phyloP scores from a whole-genome alignment of 768 basidiomycete genomes.

The Hericium rajendrae region DNA sequence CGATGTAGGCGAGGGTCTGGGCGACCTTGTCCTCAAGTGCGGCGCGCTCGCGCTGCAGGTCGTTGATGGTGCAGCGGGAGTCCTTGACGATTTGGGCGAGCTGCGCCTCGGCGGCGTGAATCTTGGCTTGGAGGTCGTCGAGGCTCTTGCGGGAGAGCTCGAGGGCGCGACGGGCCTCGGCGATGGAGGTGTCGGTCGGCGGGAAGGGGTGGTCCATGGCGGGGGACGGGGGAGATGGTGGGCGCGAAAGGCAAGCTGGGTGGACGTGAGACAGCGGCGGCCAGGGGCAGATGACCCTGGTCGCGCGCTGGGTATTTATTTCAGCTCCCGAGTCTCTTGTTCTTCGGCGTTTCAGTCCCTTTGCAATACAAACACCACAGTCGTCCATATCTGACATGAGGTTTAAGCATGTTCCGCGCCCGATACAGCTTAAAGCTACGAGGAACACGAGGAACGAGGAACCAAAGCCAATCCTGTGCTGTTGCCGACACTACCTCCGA shows the following conservation, averaged over 20 bases:
- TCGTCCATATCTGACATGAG: too few relatives aligned
- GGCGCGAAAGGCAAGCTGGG: conserved; percentile 7
- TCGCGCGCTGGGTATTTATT: neutral
- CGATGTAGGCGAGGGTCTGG: conserved; percentile 52
- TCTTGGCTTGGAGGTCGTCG: conserved; percentile 33
- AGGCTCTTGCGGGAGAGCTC: conserved; percentile 18
- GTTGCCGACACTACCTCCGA: too few relatives aligned
- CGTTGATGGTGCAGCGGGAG: conserved; percentile 41
- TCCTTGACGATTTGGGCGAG: conserved; percentile 53
- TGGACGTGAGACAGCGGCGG: conserved; percentile 3
- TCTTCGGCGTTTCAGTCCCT: too few relatives aligned
- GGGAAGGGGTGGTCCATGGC: conserved; percentile 38
- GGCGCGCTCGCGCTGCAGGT: conserved; percentile 40
- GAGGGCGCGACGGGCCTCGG: conserved; percentile 42
- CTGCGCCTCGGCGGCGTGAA: conserved; percentile 41
- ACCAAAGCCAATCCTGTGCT: too few relatives aligned
- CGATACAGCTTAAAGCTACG: too few relatives aligned
- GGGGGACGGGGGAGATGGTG: conserved; percentile 18
- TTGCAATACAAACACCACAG: too few relatives aligned
- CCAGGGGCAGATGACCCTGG: neutral
- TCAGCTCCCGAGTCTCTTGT: neutral
- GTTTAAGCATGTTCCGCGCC: too few relatives aligned
- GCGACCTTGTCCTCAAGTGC: conserved; percentile 38
- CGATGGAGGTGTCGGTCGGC: conserved; percentile 45
- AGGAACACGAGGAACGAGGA: too few relatives aligned